Percentiles rank a stretch among this genome's conserved stretches.
These are phyloP conservation scores for Nothophoma quercina DNA, from an alignment of 2,329 filamentous ascomycete species.

Conservation along the genomic window DNA sequence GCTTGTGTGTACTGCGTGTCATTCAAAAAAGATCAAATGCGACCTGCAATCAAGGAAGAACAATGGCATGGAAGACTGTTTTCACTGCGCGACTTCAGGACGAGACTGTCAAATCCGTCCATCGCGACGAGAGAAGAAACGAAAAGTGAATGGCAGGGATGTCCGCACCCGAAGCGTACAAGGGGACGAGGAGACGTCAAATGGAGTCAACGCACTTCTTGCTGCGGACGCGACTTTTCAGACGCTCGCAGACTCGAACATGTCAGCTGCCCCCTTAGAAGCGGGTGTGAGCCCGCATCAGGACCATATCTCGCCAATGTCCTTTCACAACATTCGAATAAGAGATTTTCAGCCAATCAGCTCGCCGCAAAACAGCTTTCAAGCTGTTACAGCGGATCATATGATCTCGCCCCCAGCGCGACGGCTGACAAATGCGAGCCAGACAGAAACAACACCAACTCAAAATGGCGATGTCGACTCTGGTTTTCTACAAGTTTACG, in stretches of 20 bases:
- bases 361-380: constrained; percentile 17
- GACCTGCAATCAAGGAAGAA: constrained; percentile 23
- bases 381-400: not conserved
- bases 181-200: constrained; percentile 5
- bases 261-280: not conserved
- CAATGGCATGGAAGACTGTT: constrained; percentile 21
- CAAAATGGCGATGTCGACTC: constrained; percentile 29
- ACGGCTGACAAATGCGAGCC: constrained; percentile 10
- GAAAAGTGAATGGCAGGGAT: constrained; percentile 3
- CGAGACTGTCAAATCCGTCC: constrained; percentile 24
- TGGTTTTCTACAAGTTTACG: constrained; percentile 29
- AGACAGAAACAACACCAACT: constrained; percentile 22
- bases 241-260: not conserved
- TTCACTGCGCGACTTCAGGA: constrained; percentile 17
- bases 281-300: not conserved
- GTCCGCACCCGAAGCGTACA: not conserved
- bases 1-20: constrained; percentile 27
- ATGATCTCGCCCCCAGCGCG: constrained; percentile 8
- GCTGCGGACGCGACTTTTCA: constrained; percentile 23
- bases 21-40: constrained; percentile 33
- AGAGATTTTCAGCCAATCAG: constrained; percentile 9
- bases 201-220: constrained; percentile 20
- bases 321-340: constrained; percentile 8
- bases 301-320: constrained; percentile 11
- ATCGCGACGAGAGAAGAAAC: constrained; percentile 29